Conservation (phyloP, 129 eudicot genomes). For the Flaveria trinervia region DNA sequence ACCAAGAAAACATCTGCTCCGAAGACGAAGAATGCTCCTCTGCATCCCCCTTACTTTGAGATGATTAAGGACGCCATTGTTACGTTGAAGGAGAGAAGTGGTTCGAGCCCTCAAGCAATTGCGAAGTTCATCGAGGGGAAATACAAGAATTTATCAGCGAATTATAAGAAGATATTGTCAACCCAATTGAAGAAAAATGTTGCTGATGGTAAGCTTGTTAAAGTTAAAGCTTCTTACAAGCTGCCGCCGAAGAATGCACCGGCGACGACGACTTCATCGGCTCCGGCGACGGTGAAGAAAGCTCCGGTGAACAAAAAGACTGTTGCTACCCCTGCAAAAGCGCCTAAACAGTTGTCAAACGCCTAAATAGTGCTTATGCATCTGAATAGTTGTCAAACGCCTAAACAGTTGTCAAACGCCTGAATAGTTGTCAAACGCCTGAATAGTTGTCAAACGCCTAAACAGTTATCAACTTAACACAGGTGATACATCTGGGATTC, state of each 20-base stretch:
- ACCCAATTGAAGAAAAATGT: slow-evolving; percentile 56
- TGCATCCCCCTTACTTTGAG: slow-evolving; percentile 72
- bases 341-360: too few species aligned
- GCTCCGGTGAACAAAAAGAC: slow-evolving; percentile 11
- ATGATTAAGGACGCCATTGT: slow-evolving; percentile 68
- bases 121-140: slow-evolving; percentile 62
- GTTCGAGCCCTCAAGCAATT: slow-evolving; percentile 66
- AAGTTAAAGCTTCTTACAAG: slow-evolving; percentile 54
- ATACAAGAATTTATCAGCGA: slow-evolving; percentile 51
- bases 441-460: too few species aligned
- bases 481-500: too few species aligned
- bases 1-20: slow-evolving; percentile 43
- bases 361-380: too few species aligned
- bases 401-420: too few species aligned
- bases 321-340: slow-evolving; percentile 22
- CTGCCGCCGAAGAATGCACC: slow-evolving; percentile 36
- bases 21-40: slow-evolving; percentile 38
- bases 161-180: slow-evolving; percentile 46
- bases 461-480: too few species aligned
- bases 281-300: background rate
- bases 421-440: too few species aligned
- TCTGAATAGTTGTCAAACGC: too few species aligned
- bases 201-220: slow-evolving; percentile 53
- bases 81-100: slow-evolving; percentile 61
- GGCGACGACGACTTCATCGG: slow-evolving; percentile 32